Percentiles rank a stretch among this genome's conserved stretches.
phyloP scores from a whole-genome alignment of 2,329 filamentous ascomycete genomes.

The Colletotrichum abscissum region DNA sequence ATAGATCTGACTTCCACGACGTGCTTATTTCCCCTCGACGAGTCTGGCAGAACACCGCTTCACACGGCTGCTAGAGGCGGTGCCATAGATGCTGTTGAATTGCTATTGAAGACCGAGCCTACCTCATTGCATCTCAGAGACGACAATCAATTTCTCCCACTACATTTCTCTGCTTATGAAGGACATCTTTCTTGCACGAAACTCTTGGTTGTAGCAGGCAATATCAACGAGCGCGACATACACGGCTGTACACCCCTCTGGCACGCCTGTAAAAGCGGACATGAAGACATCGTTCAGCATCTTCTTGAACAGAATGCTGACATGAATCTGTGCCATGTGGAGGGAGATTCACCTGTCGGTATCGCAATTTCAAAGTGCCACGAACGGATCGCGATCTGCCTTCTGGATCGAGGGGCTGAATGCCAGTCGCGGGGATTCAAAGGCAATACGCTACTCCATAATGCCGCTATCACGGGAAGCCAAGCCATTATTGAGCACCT shows the following conservation, averaged over 20 bases:
- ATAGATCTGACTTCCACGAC: too few species aligned
- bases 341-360: background rate
- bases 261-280: background rate
- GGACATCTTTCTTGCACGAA: background rate
- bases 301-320: background rate
- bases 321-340: background rate
- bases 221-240: background rate
- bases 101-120: background rate
- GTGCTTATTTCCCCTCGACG: too few species aligned
- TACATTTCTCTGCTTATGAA: background rate
- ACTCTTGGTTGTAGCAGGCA: background rate
- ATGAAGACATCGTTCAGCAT: background rate
- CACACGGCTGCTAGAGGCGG: too few species aligned
- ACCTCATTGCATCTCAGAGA: background rate
- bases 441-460: too few species aligned
- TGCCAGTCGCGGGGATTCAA: too few species aligned
- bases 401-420: too few species aligned
- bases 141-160: background rate
- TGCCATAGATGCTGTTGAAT: too few species aligned
- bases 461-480: too few species aligned
- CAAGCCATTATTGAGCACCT: too few species aligned
- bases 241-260: background rate
- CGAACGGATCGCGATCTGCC: too few species aligned
- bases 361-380: too few species aligned
- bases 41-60: background rate